Evolutionary conservation across 306 rosid species (phyloP).

Genomic region (Lathyrus oleraceus): DNA sequence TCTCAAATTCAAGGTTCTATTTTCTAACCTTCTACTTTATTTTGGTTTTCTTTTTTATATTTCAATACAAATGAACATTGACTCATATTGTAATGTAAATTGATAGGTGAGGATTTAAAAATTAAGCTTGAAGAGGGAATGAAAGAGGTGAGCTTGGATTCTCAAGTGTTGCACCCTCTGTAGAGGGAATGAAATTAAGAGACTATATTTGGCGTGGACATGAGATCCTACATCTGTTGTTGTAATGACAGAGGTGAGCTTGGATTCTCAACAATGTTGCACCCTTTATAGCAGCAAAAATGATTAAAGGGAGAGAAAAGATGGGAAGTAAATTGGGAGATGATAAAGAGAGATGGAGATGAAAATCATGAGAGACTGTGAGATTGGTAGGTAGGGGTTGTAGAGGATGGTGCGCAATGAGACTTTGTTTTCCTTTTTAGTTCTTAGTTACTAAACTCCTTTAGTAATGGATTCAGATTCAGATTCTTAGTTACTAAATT

Average conservation of each 20-base stretch:
- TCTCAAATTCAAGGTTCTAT: too few species aligned
- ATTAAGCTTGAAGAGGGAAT: too few species aligned
- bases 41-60: too few species aligned
- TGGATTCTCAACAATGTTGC: background rate
- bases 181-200: slow-evolving; percentile 88
- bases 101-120: too few species aligned
- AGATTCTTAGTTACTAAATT: too few species aligned
- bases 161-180: too few species aligned
- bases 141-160: too few species aligned
- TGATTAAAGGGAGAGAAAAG: background rate
- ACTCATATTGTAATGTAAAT: too few species aligned
- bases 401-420: slow-evolving; percentile 9
- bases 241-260: slow-evolving; percentile 91
- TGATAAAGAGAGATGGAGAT: background rate
- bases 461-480: background rate
- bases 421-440: slow-evolving; percentile 22
- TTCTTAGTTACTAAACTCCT: slow-evolving; percentile 3
- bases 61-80: too few species aligned
- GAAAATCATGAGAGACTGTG: background rate
- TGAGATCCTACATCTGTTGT: slow-evolving; percentile 98
- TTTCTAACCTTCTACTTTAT: too few species aligned
- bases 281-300: background rate
- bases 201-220: slow-evolving; percentile 98
- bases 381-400: background rate
- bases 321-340: background rate